A percentile compares a stretch with the other conserved stretches of the same genome.
Conservation (phyloP, 768 basidiomycete genomes). For the Podaxis sp. region DNA sequence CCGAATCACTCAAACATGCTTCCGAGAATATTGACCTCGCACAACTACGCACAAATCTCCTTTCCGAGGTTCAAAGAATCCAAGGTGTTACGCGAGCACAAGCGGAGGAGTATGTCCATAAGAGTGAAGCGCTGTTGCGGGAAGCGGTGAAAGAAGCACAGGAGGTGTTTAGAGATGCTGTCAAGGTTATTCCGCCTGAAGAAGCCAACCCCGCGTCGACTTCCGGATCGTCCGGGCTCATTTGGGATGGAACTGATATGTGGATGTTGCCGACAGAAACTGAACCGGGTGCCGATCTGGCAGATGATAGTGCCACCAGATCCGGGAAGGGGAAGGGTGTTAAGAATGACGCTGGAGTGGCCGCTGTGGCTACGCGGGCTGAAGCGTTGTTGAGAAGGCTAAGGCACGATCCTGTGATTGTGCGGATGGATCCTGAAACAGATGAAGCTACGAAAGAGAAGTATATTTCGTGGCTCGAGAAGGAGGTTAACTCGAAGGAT, state of each 20-base stretch:
- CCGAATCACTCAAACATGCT: conserved; percentile 59
- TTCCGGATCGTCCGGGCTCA: conserved; percentile 31
- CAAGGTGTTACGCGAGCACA: conserved; percentile 72
- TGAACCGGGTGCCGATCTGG: conserved; percentile 14
- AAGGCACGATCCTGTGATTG: conserved; percentile 67
- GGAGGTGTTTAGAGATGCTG: conserved; percentile 80
- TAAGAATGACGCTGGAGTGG: conserved; percentile 27
- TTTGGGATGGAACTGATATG: conserved; percentile 87
- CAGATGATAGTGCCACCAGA: conserved; percentile 6
- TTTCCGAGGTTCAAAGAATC: conserved; percentile 65
- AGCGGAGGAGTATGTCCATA: conserved; percentile 82
- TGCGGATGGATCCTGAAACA: conserved; percentile 69
- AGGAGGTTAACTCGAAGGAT: conserved; percentile 46
- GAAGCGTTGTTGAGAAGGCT: conserved; percentile 73
- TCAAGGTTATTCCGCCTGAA: conserved; percentile 89
- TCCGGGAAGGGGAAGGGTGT: conserved; percentile 23
- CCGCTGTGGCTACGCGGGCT: conserved; percentile 67
- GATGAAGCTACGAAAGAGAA: conserved; percentile 51
- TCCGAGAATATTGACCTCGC: conserved; percentile 63
- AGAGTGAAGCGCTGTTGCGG: conserved; percentile 59
- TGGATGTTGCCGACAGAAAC: conserved; percentile 64
- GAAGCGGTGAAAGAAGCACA: conserved; percentile 78
- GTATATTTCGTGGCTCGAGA: conserved; percentile 54
- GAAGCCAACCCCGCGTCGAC: conserved; percentile 24
- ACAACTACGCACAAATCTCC: conserved; percentile 59